phyloP scores from a whole-genome alignment of 495 filamentous ascomycete species.

The Symbiotaphrina buchneri region DNA sequence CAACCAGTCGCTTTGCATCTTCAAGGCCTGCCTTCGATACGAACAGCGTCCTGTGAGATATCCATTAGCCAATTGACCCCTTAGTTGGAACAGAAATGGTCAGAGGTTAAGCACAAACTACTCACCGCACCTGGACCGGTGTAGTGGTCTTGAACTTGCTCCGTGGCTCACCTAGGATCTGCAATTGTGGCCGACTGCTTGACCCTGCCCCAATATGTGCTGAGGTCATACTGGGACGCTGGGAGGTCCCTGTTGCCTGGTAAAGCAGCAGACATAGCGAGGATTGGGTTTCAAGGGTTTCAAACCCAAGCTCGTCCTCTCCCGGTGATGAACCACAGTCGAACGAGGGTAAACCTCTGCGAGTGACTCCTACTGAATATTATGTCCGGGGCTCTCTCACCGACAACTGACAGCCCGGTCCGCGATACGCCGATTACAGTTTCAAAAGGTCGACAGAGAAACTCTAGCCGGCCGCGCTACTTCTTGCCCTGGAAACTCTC shows the following conservation, averaged over 20 bases:
- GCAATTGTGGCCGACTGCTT: conserved; percentile 72
- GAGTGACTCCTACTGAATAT: too few relatives aligned
- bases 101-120: conserved; percentile 2
- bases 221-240: conserved; percentile 74
- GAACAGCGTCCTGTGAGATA: conserved; percentile 45
- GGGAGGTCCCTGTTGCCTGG: conserved; percentile 73
- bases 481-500: too few relatives aligned
- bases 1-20: conserved; percentile 53
- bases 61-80: background rate
- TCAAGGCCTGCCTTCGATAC: conserved; percentile 57
- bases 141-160: conserved; percentile 8
- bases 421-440: too few relatives aligned
- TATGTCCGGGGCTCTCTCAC: too few relatives aligned
- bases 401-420: too few relatives aligned
- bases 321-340: too few relatives aligned
- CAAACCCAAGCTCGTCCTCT: too few relatives aligned
- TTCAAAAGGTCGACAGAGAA: too few relatives aligned
- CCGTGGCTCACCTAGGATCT: conserved; percentile 73
- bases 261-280: conserved; percentile 66
- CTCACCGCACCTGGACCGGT: conserved; percentile 11
- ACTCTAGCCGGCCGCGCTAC: too few relatives aligned
- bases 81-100: background rate
- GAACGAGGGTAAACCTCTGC: too few relatives aligned
- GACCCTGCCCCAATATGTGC: conserved; percentile 88
- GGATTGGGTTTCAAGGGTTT: too few relatives aligned